Evolutionary conservation across 306 rosid species (phyloP), one percentile per base, ranked within the genome.

Genomic region (Comarum palustre): DNA sequence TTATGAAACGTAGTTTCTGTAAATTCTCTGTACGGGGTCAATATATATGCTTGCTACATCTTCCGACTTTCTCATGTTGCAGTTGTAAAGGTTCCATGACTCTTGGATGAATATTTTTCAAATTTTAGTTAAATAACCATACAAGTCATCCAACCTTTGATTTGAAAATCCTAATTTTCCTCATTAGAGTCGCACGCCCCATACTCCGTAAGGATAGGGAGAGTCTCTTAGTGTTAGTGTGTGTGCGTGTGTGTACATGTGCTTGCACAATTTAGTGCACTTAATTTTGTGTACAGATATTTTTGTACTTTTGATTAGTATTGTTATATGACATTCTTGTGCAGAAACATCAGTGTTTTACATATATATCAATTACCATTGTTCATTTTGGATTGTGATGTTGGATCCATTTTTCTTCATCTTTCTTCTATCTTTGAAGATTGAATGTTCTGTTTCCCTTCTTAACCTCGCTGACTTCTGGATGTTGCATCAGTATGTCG

Each of bases 401-500:
- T 46, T 25, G 66, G 22, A 71, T 1, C 45, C 12, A 2, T 59
- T 15, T n/a, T 16, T 45, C 27, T 42, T 50, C 45, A 41, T 15
- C 7, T 24, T 22, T n/a, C 65, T 8, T 68, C 12, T n/a, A 45
- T 46, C 24, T 41, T 17, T 24, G 13, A 70, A 13, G 20, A 29
- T 27, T 14, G 39, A 5, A 59, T 6, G 17, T 59, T 59, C 22
- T 59, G 17, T 59, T 29, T 59, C 20, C 10, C 3, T 51, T 57
- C 60, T 36, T 64, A 84, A 65, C 48, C 69, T 72, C 5, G 25
- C 64, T 87, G 78, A 77, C 67, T 75, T 82, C 74, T 69, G 46
- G 75, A 51, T 68, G 31, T 75, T 78, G 22, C 74, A 38, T 82
- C 90, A 94, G 98, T 94, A 91, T 61, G 84, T 46, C 50, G 98